Evolutionary conservation across 2,329 filamentous ascomycete genomes (phyloP).

Genomic region (Xylaria sp.): DNA sequence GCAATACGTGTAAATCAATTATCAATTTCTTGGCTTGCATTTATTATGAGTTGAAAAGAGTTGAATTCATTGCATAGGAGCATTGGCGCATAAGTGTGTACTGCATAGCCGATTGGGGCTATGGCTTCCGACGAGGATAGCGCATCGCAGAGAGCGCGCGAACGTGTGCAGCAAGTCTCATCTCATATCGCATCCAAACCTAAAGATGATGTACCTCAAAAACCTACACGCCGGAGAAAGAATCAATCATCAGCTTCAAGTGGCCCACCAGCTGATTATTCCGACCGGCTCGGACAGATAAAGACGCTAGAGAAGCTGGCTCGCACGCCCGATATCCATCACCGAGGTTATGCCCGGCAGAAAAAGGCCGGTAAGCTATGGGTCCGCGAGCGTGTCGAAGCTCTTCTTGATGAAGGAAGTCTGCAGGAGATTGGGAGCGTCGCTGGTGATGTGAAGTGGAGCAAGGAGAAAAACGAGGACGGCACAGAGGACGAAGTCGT

Average conservation of each 20-base stretch:
- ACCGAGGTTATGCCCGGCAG: slow-evolving; percentile 25
- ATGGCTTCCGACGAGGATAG: slow-evolving; percentile 24
- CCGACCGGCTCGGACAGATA: slow-evolving; percentile 27
- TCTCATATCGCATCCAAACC: slow-evolving; percentile 15
- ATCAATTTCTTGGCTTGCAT: neutral
- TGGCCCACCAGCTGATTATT: slow-evolving; percentile 23
- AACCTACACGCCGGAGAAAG: slow-evolving; percentile 6
- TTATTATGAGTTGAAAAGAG: neutral
- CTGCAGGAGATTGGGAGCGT: slow-evolving; percentile 25
- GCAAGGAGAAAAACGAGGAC: slow-evolving; percentile 4
- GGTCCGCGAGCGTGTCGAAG: slow-evolving; percentile 26
- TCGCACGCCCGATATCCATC: slow-evolving; percentile 24
- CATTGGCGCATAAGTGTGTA: neutral
- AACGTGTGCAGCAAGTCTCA: slow-evolving; percentile 26
- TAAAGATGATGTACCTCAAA: neutral
- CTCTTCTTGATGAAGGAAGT: slow-evolving; percentile 26
- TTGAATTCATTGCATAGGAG: neutral
- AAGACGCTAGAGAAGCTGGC: slow-evolving; percentile 21
- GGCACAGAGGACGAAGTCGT: slow-evolving; percentile 16
- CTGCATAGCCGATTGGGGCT: no score
- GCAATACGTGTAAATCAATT: neutral
- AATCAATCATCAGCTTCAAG: slow-evolving; percentile 2
- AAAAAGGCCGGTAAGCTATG: slow-evolving; percentile 28
- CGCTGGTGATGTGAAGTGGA: slow-evolving; percentile 23
- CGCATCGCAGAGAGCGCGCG: slow-evolving; percentile 16